phyloP scores from a whole-genome alignment of 2,329 filamentous ascomycete genomes.

The Fusarium poae region DNA sequence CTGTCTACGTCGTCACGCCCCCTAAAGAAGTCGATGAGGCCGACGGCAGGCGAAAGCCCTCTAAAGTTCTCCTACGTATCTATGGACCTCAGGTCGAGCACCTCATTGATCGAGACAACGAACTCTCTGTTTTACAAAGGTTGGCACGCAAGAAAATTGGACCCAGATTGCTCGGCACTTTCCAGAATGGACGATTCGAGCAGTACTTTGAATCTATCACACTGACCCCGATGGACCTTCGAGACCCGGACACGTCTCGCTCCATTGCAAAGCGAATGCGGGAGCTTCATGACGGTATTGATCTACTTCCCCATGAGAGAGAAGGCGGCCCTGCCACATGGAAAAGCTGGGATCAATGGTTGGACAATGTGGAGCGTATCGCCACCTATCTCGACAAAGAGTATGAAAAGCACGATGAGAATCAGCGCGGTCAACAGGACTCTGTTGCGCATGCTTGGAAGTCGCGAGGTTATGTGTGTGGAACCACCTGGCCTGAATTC shows the following conservation, averaged over 20 bases:
- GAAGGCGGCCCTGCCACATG: constrained; percentile 85
- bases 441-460: constrained; percentile 69
- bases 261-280: constrained; percentile 98
- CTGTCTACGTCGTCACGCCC: constrained; percentile 93
- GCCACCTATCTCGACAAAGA: constrained; percentile 70
- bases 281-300: constrained; percentile 93
- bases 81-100: constrained; percentile 97
- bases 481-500: constrained; percentile 85
- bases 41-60: constrained; percentile 61
- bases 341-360: constrained; percentile 96
- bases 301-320: constrained; percentile 82
- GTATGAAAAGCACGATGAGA: constrained; percentile 60
- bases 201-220: constrained; percentile 90
- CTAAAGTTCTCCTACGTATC: constrained; percentile 86
- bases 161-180: constrained; percentile 89
- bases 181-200: constrained; percentile 94
- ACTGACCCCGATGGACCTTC: constrained; percentile 80
- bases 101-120: constrained; percentile 92
- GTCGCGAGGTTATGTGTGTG: constrained; percentile 80
- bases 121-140: constrained; percentile 86
- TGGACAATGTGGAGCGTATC: constrained; percentile 73
- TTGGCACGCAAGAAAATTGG: constrained; percentile 94
- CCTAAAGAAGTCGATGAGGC: constrained; percentile 69
- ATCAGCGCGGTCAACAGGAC: constrained; percentile 35
- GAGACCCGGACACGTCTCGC: constrained; percentile 83